phyloP scores from a whole-genome alignment of 306 rosid genomes.

The Lathyrus oleraceus region DNA sequence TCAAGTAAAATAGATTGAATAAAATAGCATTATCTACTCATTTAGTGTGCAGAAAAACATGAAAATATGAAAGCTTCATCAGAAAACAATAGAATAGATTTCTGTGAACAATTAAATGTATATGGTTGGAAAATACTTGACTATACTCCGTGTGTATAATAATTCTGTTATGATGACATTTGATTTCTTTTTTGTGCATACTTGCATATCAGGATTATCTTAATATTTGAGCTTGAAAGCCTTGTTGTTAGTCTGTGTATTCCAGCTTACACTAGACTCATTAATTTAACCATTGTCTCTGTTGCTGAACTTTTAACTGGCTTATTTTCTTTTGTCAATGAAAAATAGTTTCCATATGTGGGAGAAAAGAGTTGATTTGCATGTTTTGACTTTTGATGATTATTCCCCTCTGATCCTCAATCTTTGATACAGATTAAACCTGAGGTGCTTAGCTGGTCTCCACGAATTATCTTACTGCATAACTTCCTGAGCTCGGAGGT shows the following conservation, averaged over 20 bases:
- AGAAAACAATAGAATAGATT: not conserved
- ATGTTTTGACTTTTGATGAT: constrained; percentile 24
- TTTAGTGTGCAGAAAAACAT: not conserved
- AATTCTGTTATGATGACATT: not conserved
- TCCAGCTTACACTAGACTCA: constrained; percentile 6
- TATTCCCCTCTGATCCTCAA: constrained; percentile 15
- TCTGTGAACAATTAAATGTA: not conserved
- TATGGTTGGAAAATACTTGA: no score
- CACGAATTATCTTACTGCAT: constrained; percentile 83
- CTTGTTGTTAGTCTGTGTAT: constrained; percentile 6
- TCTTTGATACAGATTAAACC: constrained; percentile 71
- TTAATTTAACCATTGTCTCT: constrained; percentile 30
- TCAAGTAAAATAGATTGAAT: constrained; percentile 18
- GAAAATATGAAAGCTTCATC: not conserved
- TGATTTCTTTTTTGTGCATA: constrained; percentile 2
- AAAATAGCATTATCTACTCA: constrained; percentile 8
- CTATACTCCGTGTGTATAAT: not conserved
- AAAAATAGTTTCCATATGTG: constrained; percentile 15
- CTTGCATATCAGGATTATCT: constrained; percentile 11
- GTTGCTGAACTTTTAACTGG: constrained; percentile 12
- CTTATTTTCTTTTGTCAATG: not conserved
- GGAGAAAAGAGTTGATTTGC: constrained; percentile 22
- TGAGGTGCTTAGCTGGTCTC: constrained; percentile 91
- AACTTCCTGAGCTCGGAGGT: constrained; percentile 90
- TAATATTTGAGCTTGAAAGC: not conserved